Base-by-base conservation (phyloP, 140 eudicot genomes). In the Bidens hawaiensis region DNA sequence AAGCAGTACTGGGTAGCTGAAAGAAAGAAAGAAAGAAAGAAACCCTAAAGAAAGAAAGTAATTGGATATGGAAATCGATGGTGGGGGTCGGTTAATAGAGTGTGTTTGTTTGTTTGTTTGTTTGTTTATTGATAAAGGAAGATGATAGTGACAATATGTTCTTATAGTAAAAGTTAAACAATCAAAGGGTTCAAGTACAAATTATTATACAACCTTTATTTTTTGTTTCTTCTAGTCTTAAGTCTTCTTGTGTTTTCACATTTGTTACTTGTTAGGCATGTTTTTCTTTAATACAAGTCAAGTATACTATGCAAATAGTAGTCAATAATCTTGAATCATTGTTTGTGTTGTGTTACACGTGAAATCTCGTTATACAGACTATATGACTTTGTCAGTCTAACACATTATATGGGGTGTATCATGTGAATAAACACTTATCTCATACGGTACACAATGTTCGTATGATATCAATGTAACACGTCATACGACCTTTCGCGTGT, bases 71-170 rank as follows among this genome's bases (percentile, higher is more conserved):
- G 45, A 36, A 34, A n/a, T n/a, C n/a, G n/a, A n/a, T n/a, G n/a
- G n/a, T n/a, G n/a, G n/a, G 43, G 12, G 1, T 36, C 12, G 43
- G 43, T 30, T 30, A n/a, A n/a, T n/a, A n/a, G n/a, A n/a, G n/a
- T n/a, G n/a, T n/a, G n/a, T n/a, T 30, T 13, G 43, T 36, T 36
- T 36, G 33, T 36, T 23, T 36, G 42, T 71, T 28, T n/a, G 33
- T 43, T 65, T 60, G 38, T 60, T 79, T 64, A 70, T 45, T 70
- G 72, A 75, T 60, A 75, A 76, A 67, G 85, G 70, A 66, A 56
- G 76, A 60, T 65, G 79, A 79, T 49, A 75, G 68, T 31, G 81
- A 75, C 85, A 79, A 48, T 67, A 71, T 71, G 72, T 71, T 65
- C n/a, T n/a, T 54, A 46, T 60, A 25, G 60, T 2, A 75, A 60